Evolutionary conservation across 78 protist genomes (phyloP).

Genomic region (Goniomonas avonlea): DNA sequence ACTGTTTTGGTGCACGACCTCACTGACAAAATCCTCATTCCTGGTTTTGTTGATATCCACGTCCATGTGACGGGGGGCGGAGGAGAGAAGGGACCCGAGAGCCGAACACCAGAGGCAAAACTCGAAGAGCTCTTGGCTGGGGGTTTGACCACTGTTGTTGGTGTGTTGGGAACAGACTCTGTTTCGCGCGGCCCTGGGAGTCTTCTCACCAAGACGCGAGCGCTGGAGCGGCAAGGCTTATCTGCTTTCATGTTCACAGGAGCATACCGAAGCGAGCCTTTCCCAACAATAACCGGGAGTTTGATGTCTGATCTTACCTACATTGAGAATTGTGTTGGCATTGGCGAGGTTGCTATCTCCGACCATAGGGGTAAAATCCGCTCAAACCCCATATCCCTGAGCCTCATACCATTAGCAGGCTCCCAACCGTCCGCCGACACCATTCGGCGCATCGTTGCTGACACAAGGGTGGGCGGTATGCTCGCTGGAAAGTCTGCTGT

Average conservation of each 20-base stretch:
- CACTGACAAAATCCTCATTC: neutral
- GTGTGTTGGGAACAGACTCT: constrained; percentile 25
- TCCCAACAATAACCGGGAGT: neutral
- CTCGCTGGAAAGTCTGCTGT: constrained; percentile 8
- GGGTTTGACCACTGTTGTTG: constrained; percentile 26
- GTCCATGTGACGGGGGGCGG: constrained; percentile 32
- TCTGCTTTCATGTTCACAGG: constrained; percentile 20
- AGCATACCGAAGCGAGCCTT: neutral
- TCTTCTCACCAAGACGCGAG: neutral
- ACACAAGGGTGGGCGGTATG: neutral
- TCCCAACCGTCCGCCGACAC: neutral
- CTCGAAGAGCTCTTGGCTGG: neutral
- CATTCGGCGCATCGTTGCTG: neutral
- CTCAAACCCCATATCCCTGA: no score
- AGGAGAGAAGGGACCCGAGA: constrained; percentile 19
- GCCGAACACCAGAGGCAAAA: neutral
- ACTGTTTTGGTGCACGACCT: neutral
- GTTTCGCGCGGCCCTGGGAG: neutral
- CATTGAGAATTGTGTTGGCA: neutral
- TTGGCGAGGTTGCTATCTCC: constrained; percentile 2
- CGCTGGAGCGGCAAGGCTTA: neutral
- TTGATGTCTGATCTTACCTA: neutral
- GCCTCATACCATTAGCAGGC: no score
- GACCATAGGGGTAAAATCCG: constrained; percentile 17
- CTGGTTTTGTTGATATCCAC: constrained; percentile 26